These are phyloP conservation scores for Calophaca sinica DNA, from an alignment of 306 rosid species.

Conservation along the genomic window DNA sequence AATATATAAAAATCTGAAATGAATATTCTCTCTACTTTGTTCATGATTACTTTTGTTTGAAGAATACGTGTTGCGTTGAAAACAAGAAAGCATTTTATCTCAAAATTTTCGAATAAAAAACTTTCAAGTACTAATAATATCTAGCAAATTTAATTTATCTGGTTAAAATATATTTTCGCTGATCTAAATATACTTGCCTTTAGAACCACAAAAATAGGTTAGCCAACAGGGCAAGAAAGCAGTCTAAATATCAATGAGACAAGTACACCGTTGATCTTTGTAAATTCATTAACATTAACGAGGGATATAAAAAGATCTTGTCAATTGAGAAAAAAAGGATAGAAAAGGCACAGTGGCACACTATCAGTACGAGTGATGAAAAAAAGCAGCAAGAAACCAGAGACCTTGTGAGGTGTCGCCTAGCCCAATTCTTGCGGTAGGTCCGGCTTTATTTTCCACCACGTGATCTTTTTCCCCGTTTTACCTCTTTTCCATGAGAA, in stretches of 20 bases:
- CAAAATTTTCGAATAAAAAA: conserved; percentile 22
- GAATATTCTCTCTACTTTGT: conserved; percentile 45
- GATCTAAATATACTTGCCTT: not conserved
- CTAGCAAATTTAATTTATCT: no score
- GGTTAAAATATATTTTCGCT: no score
- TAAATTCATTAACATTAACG: conserved; percentile 23
- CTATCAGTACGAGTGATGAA: no score
- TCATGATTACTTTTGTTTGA: conserved; percentile 49
- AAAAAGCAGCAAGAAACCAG: no score
- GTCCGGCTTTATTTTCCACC: no score
- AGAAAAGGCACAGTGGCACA: no score
- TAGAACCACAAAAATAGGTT: not conserved
- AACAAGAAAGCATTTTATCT: conserved; percentile 54
- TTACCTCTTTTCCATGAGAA: no score
- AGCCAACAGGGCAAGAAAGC: not conserved
- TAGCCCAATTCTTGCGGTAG: no score
- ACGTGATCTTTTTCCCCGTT: no score
- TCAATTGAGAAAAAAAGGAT: no score
- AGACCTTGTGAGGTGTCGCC: no score
- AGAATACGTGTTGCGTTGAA: conserved; percentile 60
- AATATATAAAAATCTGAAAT: conserved; percentile 34
- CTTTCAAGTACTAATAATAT: not conserved
- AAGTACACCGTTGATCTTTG: not conserved
- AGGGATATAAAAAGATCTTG: not conserved
- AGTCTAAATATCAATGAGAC: conserved; percentile 21